Evolutionary conservation across 2,329 filamentous ascomycete genomes (phyloP), one percentile per base, ranked within the genome.

Genomic region (Colletotrichum shisoi): DNA sequence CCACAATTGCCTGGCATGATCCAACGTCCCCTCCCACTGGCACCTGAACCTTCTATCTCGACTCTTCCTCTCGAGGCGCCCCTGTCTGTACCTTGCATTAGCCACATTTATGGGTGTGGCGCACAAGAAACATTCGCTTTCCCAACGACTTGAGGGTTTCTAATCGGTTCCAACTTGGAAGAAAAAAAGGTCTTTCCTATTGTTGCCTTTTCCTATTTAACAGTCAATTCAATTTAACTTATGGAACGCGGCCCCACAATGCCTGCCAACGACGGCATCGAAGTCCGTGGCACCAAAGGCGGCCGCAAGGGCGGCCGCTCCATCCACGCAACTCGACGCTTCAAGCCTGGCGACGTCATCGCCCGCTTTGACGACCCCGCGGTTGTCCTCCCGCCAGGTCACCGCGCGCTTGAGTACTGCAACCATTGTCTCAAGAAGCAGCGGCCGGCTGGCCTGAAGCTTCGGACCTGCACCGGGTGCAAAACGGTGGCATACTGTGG

Each of bases 401-500:
- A 78, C 5, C 78, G 79, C 67, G 77, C 83, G 62, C 57, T 72
- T 3, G 70, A 73, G 17, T 78, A 81, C 39, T 88, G 86, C 78
- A 80, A 80, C 69, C 76, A 82, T 76, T 87, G 85, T 74, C 78
- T 86, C 34, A 48, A 37, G 3, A 59, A 44, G 15, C 19, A 39
- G 42, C 42, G 44, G 24, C 1, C 11, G 21, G 15, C 11, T 39
- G 15, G 56, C 17, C 73, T 73, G 27, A 52, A 57, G 34, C 61
- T 68, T 2, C 63, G 63, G 19, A 63, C 60, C 5, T 89, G 87
- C 75, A 82, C 82, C 0, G 82, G 79, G 56, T 89, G 87, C 76
- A 81, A 78, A 34, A 78, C 81, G 1, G 80, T 81, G 3, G 80
- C 78, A 31, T 89, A 89, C 79, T 89, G 87, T 77, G 78, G 79